A percentile compares a stretch with the other conserved stretches of the same genome.
phyloP scores from a whole-genome alignment of 306 rosid species.

The Trifolium dubium region DNA sequence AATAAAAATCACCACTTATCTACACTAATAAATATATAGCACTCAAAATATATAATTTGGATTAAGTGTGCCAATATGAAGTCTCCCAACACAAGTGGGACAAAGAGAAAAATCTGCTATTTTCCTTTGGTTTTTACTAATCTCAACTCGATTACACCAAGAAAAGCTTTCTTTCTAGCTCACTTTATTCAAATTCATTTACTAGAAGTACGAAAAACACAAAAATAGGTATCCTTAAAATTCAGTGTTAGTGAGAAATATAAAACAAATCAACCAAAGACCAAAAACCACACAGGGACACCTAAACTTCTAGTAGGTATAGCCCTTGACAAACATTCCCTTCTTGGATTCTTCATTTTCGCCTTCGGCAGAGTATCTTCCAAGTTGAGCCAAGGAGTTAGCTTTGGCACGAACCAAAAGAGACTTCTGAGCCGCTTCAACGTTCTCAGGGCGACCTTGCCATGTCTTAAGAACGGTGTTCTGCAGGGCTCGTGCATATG shows the following conservation, averaged over 20 bases:
- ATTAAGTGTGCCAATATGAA: conserved; percentile 13
- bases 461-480: conserved; percentile 93
- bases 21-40: not conserved
- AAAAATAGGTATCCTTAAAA: conserved; percentile 38
- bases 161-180: conserved; percentile 44
- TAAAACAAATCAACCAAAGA: conserved; percentile 16
- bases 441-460: conserved; percentile 87
- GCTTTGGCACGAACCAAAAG: conserved; percentile 95
- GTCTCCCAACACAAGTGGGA: conserved; percentile 5
- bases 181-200: conserved; percentile 61
- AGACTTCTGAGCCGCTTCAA: conserved; percentile 79
- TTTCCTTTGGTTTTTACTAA: conserved; percentile 6
- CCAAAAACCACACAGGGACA: conserved; percentile 12
- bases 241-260: conserved; percentile 19
- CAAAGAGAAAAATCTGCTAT: conserved; percentile 26
- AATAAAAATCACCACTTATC: too few species aligned
- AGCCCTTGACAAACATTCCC: conserved; percentile 95
- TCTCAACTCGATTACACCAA: conserved; percentile 24
- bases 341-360: conserved; percentile 86
- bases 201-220: conserved; percentile 26
- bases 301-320: conserved; percentile 62
- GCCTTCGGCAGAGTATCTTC: conserved; percentile 84
- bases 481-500: conserved; percentile 95
- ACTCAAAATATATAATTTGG: not conserved
- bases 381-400: conserved; percentile 94